phyloP scores from a whole-genome alignment of 2,329 filamentous ascomycete species.

The Aspergillus neotritici region DNA sequence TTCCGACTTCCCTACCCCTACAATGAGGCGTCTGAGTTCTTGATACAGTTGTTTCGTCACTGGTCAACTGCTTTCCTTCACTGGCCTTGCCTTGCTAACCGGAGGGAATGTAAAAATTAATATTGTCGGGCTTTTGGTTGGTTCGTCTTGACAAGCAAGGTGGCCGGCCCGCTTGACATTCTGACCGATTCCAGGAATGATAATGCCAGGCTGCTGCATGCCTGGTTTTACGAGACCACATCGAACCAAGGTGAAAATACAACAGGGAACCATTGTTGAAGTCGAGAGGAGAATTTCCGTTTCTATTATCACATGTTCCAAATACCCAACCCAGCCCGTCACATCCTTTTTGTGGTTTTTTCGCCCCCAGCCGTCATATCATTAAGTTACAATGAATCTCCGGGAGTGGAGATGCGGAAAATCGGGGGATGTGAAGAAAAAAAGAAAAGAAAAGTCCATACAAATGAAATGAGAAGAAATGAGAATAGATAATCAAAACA shows the following conservation, averaged over 20 bases:
- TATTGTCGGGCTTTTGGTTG: background rate
- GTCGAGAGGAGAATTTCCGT: slow-evolving; percentile 39
- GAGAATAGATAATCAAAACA: slow-evolving; percentile 26
- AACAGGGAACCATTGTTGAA: slow-evolving; percentile 7
- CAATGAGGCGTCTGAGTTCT: too few species aligned
- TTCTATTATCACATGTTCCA: slow-evolving; percentile 36
- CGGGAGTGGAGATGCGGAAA: slow-evolving; percentile 22
- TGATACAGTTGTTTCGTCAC: too few species aligned
- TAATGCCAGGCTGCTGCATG: background rate
- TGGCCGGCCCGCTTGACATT: slow-evolving; percentile 1
- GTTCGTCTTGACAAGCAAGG: background rate
- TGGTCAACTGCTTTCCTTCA: too few species aligned
- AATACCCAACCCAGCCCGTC: slow-evolving; percentile 23
- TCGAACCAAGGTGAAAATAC: slow-evolving; percentile 1
- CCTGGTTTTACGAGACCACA: slow-evolving; percentile 1
- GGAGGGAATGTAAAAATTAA: too few species aligned
- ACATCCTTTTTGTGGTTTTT: slow-evolving; percentile 27
- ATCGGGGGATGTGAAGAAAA: slow-evolving; percentile 8
- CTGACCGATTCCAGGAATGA: slow-evolving; percentile 1
- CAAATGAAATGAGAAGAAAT: too few species aligned
- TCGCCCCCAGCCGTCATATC: slow-evolving; percentile 35
- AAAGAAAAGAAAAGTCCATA: slow-evolving; percentile 6
- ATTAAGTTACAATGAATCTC: slow-evolving; percentile 33
- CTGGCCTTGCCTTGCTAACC: too few species aligned
- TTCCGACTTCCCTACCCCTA: too few species aligned